These are phyloP conservation scores for Colletotrichum sp. DNA, from an alignment of 2,329 filamentous ascomycete genomes.

Conservation along the genomic window DNA sequence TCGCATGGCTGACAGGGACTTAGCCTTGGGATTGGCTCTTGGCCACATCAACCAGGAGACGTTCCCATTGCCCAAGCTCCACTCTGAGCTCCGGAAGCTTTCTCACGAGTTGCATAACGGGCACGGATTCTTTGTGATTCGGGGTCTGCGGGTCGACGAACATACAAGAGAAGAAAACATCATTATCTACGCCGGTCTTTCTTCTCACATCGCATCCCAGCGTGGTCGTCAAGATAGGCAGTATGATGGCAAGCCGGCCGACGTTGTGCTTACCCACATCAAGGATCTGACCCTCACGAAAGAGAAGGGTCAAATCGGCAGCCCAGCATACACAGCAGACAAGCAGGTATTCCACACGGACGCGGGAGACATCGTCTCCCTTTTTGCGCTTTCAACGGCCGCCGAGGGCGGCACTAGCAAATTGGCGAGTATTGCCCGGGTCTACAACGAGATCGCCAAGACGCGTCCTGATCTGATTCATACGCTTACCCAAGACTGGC, in stretches of 20 bases:
- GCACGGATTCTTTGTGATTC: conserved; percentile 66
- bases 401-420: conserved; percentile 61
- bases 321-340: conserved; percentile 64
- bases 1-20: neutral
- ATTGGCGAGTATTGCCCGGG: conserved; percentile 60
- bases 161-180: conserved; percentile 62
- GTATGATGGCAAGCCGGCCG: conserved; percentile 47
- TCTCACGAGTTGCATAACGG: conserved; percentile 61
- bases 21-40: conserved; percentile 32
- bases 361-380: conserved; percentile 61
- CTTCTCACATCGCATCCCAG: conserved; percentile 59
- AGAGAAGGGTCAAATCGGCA: conserved; percentile 50
- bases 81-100: conserved; percentile 52
- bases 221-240: conserved; percentile 59
- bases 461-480: conserved; percentile 66
- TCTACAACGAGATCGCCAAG: conserved; percentile 68
- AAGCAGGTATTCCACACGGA: conserved; percentile 71
- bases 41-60: conserved; percentile 52
- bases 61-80: conserved; percentile 61
- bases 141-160: conserved; percentile 58
- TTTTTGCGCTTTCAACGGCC: conserved; percentile 60
- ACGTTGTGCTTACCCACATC: conserved; percentile 64
- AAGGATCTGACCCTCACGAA: conserved; percentile 58
- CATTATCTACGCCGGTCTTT: conserved; percentile 64
- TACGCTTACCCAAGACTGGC: conserved; percentile 58